Evolutionary conservation across 176 grass and related monocot genomes (phyloP), one percentile per base, ranked within the genome.

Genomic region (Neostapfia colusana): DNA sequence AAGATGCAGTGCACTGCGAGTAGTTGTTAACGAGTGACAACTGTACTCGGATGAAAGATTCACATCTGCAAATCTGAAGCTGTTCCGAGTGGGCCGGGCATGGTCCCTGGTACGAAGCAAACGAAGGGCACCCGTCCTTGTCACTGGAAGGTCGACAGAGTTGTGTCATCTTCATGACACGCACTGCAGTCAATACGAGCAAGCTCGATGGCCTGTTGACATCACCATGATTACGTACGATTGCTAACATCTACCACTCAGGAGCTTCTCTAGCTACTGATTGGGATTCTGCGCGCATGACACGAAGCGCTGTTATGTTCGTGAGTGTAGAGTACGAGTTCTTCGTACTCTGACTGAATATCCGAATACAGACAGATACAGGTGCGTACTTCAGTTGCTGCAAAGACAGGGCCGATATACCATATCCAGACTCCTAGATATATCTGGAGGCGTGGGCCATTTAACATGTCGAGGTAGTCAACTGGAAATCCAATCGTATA

Each of bases 401-500:
- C 13, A 48, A 48, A 3, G 45, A 45, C 13, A 45, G n/a, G n/a
- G n/a, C n/a, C 12, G 15, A 45, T 48, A 16, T 48, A 44, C 42
- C 11, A 48, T 48, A 48, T 48, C 45, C 45, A 48, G 16, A 8
- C 21, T 51, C 48, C 16, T 16, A 49, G 15, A 40, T 40, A 40
- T 8, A 40, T 74, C 11, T 51, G 63, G 34, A 36, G 42, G 43
- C 26, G 16, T 43, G 23, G 17, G 9, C 25, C 44, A 69, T 45
- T 65, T 37, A 79, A 44, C 26, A 85, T 28, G 27, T 73, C 39
- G 4, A 25, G 1, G 1, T 23, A 59, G 79, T 60, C 79, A 61
- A 50, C 43, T n/a, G 10, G 34, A 59, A 79, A 83, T 79, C 69
- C 75, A 68, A 34, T 16, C 61, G 51, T 67, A 87, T 87, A 79